A percentile compares a stretch with the other conserved stretches of the same genome.
Conservation (phyloP, 257 asterid species). For the Phtheirospermum japonicum region DNA sequence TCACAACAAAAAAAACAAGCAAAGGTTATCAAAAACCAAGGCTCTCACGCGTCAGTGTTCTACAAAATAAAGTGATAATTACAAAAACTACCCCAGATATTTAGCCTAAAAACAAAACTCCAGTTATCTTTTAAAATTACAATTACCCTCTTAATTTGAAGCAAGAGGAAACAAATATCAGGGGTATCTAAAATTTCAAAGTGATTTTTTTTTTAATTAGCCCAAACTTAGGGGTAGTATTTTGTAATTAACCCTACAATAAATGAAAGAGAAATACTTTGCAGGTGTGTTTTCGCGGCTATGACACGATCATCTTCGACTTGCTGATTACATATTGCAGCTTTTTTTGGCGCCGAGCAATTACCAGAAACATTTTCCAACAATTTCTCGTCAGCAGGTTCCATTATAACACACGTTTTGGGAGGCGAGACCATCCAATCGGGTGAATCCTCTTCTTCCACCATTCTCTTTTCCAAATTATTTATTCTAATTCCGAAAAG, state of each 20-base stretch:
- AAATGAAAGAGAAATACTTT: slow-evolving; percentile 32
- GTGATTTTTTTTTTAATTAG: background rate
- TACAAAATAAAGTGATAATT: background rate
- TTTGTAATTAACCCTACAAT: background rate
- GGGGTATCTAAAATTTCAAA: no score
- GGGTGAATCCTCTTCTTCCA: slow-evolving; percentile 57
- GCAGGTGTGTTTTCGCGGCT: slow-evolving; percentile 27
- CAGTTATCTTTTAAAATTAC: no score
- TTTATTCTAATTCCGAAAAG: slow-evolving; percentile 52
- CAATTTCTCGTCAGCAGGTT: slow-evolving; percentile 52
- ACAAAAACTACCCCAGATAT: background rate
- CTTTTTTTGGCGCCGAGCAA: slow-evolving; percentile 27
- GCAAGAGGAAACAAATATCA: no score
- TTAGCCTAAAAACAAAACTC: background rate
- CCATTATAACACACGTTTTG: slow-evolving; percentile 76
- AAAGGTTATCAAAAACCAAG: slow-evolving; percentile 2
- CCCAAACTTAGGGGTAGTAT: background rate
- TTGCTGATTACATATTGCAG: slow-evolving; percentile 19
- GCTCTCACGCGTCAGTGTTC: background rate
- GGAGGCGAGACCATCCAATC: slow-evolving; percentile 82
- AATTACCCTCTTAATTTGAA: no score
- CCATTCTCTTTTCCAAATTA: slow-evolving; percentile 33
- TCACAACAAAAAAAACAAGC: background rate
- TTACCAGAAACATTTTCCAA: slow-evolving; percentile 25
- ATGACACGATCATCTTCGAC: slow-evolving; percentile 26